Conservation (phyloP, 768 basidiomycete genomes). For the Tulasnella sp. region DNA sequence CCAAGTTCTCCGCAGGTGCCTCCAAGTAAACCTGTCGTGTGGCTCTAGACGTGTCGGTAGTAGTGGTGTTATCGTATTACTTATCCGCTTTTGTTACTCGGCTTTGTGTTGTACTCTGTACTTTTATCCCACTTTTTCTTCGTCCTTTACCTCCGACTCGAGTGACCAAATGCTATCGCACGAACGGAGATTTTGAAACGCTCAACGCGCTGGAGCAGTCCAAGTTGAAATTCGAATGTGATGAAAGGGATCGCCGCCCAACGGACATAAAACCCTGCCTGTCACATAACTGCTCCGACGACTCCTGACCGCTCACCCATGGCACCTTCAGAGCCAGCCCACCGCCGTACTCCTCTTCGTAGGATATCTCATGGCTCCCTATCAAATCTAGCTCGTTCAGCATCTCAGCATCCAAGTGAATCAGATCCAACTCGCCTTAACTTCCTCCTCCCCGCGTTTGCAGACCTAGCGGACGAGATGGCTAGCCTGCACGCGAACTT, state of each 20-base stretch:
- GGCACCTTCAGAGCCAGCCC: conserved; percentile 15
- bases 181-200: background rate
- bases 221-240: background rate
- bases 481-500: conserved; percentile 74
- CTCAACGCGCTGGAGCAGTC: background rate
- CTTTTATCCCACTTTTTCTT: conserved; percentile 4
- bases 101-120: conserved; percentile 22
- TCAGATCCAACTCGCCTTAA: conserved; percentile 78
- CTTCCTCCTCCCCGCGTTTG: conserved; percentile 77
- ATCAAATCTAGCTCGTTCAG: conserved; percentile 75
- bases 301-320: conserved; percentile 2
- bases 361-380: conserved; percentile 91
- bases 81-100: conserved; percentile 7
- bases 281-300: background rate
- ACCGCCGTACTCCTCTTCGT: conserved; percentile 73
- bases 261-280: background rate
- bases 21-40: conserved; percentile 26
- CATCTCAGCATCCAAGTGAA: conserved; percentile 44
- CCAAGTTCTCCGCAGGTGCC: conserved; percentile 31
- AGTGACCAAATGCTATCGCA: background rate
- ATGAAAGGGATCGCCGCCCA: background rate
- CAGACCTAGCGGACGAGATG: conserved; percentile 85
- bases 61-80: background rate
- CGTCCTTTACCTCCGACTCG: background rate
- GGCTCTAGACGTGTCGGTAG: background rate